A percentile compares a stretch with the other conserved stretches of the same genome.
phyloP scores from a whole-genome alignment of 768 basidiomycete species.

The Termitomyces bulborhizus region DNA sequence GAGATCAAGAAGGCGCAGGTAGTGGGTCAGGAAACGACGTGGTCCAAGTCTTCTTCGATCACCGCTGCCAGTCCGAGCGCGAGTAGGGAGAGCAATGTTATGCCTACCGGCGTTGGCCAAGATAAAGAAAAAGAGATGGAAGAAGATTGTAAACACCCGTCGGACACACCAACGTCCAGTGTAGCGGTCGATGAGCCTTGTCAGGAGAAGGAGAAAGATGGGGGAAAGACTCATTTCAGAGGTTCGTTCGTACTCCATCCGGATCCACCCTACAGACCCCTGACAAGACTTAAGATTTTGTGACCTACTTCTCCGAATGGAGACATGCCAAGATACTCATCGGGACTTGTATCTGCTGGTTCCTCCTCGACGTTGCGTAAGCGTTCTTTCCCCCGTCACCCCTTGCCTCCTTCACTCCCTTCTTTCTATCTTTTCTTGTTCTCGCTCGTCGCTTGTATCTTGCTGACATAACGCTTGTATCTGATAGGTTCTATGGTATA shows the following conservation, averaged over 20 bases:
- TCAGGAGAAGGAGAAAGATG: too few relatives aligned
- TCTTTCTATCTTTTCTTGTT: not conserved
- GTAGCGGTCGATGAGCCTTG: too few relatives aligned
- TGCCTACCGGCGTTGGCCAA: too few relatives aligned
- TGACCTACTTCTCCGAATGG: conserved; percentile 68
- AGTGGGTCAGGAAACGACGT: conserved; percentile 19
- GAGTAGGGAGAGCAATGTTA: not conserved
- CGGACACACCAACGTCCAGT: not conserved
- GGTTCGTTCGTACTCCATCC: conserved; percentile 23
- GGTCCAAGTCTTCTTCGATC: not conserved
- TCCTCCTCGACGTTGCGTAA: conserved; percentile 68
- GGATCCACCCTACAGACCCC: not conserved
- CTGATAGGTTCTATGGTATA: conserved; percentile 65
- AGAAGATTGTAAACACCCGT: not conserved
- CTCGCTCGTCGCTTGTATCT: not conserved
- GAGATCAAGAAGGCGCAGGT: conserved; percentile 29
- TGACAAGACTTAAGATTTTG: conserved; percentile 39
- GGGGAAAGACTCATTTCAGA: conserved; percentile 39
- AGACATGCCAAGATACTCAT: conserved; percentile 60
- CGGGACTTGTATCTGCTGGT: conserved; percentile 68
- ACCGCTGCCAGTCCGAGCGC: not conserved
- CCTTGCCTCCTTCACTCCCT: not conserved
- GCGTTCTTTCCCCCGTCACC: conserved; percentile 1
- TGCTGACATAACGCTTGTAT: not conserved
- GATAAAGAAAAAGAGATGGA: not conserved